Conservation (phyloP, 106 monocot genomes). For the Triglochin maritima region DNA sequence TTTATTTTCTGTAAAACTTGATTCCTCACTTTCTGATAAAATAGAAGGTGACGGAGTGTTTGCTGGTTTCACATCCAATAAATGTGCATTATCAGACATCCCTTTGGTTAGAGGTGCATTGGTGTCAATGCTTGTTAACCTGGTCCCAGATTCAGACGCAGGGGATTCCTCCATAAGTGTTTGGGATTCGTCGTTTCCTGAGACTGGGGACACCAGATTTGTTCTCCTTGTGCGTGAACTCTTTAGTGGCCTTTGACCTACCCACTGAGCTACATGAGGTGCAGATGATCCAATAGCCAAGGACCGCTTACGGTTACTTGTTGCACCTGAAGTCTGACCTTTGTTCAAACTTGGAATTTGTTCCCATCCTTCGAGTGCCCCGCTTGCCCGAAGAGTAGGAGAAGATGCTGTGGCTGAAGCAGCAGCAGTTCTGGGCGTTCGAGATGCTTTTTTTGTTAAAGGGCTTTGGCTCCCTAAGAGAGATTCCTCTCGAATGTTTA, state of each 20-base stretch:
- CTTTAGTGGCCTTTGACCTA: constrained; percentile 54
- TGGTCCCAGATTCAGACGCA: constrained; percentile 28
- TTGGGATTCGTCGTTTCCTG: constrained; percentile 57
- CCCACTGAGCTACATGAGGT: constrained; percentile 65
- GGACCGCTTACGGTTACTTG: constrained; percentile 47
- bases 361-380: constrained; percentile 57
- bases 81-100: constrained; percentile 13
- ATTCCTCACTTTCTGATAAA: constrained; percentile 75
- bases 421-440: constrained; percentile 56
- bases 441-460: constrained; percentile 59
- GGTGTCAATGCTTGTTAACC: constrained; percentile 26
- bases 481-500: constrained; percentile 51
- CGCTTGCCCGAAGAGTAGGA: constrained; percentile 24
- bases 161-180: constrained; percentile 33
- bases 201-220: constrained; percentile 74
- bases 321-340: constrained; percentile 22
- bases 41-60: constrained; percentile 39
- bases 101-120: constrained; percentile 15
- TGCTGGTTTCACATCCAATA: constrained; percentile 35
- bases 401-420: constrained; percentile 28
- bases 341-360: constrained; percentile 36
- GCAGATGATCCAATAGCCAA: constrained; percentile 42
- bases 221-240: constrained; percentile 53
- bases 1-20: constrained; percentile 43
- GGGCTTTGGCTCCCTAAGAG: constrained; percentile 45